Evolutionary conservation across 1,284 basidiomycete genomes (phyloP), one percentile per base, ranked within the genome.

Genomic region (Cryptococcus wingfieldii): DNA sequence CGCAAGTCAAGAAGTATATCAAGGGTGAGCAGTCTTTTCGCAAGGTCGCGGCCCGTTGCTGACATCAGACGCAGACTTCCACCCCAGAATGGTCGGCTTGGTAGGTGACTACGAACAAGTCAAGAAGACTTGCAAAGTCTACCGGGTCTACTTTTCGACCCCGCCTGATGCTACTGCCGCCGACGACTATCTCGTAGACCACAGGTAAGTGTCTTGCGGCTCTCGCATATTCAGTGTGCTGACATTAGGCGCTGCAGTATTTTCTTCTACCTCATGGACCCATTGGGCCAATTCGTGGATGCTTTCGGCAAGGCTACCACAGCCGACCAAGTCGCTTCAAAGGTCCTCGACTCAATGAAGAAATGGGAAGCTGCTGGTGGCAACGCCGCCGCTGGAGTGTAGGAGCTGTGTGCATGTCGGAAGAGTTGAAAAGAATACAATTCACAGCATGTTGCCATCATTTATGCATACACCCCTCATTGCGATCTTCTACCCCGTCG

Each of bases 261-360:
- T 73, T 98, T 94, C 76, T 91, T 98, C 72, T 99, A 99, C 78
- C 83, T 99, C 38, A 97, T 99, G 93, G 93, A 98, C 71, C 95
- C 96, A 1, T 78, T 86, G 8, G 95, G 95, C 18, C 83, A 88
- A 70, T 99, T 98, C 66, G 91, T 98, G 2, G 94, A 98, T 68
- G 95, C 96, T 3, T 98, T 98, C 73, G 96, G 95, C 12, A 91
- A 96, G 79, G 83, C 82, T 52, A 86, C 83, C 52, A 83, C 82
- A 0, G 81, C 83, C 5, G 82, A 86, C 38, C 88, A 92, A 38
- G 87, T 95, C 14, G 70, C 74, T 9, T 65, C 62, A 27, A 83
- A 83, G 71, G 78, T 82, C 2, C 72, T 77, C 51, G 77, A 77
- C 46, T 82, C 80, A 41, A 77, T 83, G 53, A 66, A 71, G 49